Evolutionary conservation across 148 eudicot species (phyloP).

Genomic region (Vaccinium vitisidaea): DNA sequence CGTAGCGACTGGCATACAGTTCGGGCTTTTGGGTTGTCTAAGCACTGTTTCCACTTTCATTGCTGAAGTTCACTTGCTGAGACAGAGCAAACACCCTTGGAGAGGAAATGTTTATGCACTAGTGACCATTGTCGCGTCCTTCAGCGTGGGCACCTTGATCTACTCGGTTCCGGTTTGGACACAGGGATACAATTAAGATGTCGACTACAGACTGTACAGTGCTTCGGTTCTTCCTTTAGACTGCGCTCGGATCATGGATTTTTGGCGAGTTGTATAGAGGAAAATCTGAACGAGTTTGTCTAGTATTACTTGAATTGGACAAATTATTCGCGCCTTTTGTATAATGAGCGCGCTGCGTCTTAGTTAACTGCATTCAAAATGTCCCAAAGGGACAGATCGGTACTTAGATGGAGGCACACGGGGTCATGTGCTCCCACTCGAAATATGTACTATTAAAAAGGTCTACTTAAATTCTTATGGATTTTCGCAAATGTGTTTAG

Average conservation of each 20-base stretch:
- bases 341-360: neutral
- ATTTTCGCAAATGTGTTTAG: too few relatives aligned
- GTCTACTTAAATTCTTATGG: too few relatives aligned
- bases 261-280: neutral
- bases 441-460: too few relatives aligned
- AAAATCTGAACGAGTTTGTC: neutral
- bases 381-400: too few relatives aligned
- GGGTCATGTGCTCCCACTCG: too few relatives aligned
- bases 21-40: slow-evolving; percentile 76
- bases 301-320: neutral
- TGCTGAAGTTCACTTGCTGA: slow-evolving; percentile 75
- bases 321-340: neutral
- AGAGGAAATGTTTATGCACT: slow-evolving; percentile 75
- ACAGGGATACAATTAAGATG: slow-evolving; percentile 38
- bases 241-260: neutral
- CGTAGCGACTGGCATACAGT: slow-evolving; percentile 60
- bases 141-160: slow-evolving; percentile 68
- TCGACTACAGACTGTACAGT: neutral
- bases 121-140: slow-evolving; percentile 52
- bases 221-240: neutral
- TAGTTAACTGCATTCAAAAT: too few relatives aligned
- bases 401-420: too few relatives aligned
- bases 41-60: slow-evolving; percentile 94
- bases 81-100: slow-evolving; percentile 60
- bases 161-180: slow-evolving; percentile 81